These are phyloP conservation scores for Crinitomyces ghanaensis DNA, from an alignment of 805 yeast genomes.

Conservation along the genomic window DNA sequence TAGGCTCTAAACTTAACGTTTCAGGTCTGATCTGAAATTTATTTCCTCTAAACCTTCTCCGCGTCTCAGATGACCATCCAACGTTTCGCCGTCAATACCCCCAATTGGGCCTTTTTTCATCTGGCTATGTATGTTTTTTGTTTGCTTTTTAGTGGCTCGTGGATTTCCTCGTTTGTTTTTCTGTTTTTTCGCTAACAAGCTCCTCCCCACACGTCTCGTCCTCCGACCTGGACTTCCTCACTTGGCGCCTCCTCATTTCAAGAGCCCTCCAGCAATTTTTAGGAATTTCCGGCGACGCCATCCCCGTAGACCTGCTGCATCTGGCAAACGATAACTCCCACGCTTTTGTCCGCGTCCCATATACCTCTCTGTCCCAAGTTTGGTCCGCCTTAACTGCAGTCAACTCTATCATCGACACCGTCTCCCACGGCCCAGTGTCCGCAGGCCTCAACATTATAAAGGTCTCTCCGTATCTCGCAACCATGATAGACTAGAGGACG, in stretches of 20 bases:
- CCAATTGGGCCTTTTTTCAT: conserved; percentile 25
- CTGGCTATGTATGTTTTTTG: conserved; percentile 15
- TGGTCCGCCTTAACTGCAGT: conserved; percentile 18
- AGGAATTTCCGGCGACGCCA: conserved; percentile 23
- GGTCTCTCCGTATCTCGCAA: conserved; percentile 14
- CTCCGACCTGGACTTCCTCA: conserved; percentile 17
- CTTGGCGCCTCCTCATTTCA: conserved; percentile 22
- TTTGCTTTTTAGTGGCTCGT: conserved; percentile 1
- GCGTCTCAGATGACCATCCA: too few species aligned
- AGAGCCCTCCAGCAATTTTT: conserved; percentile 16
- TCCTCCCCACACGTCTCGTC: conserved; percentile 7
- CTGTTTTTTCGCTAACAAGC: not conserved
- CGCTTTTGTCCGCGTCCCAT: not conserved
- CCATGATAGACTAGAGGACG: conserved; percentile 13
- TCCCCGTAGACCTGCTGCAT: conserved; percentile 22
- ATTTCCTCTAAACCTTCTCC: too few species aligned
- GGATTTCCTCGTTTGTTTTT: not conserved
- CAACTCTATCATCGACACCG: not conserved
- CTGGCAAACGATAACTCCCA: conserved; percentile 6
- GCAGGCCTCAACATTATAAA: conserved; percentile 14
- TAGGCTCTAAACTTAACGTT: too few species aligned
- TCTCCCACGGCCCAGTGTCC: conserved; percentile 4
- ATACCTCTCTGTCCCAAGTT: too few species aligned
- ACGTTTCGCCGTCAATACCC: conserved; percentile 13
- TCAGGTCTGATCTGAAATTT: too few species aligned